phyloP scores from a whole-genome alignment of 352 stramenopile species.

The Phytophthora idaei region DNA sequence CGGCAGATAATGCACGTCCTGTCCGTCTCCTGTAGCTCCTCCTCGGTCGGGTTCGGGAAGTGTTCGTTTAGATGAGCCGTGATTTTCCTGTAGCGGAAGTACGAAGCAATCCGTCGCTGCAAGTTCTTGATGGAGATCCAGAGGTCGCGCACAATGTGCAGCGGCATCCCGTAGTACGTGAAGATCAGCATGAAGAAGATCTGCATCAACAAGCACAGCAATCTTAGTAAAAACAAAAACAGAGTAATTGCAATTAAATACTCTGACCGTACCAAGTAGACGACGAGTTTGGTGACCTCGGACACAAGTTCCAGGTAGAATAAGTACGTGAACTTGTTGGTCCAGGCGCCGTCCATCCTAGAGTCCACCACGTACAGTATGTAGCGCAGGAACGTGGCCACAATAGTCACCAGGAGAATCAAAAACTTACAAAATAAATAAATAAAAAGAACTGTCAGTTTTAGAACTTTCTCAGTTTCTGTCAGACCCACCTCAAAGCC shows the following conservation, averaged over 20 bases:
- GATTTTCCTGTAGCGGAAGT: conserved; percentile 94
- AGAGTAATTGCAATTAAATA: neutral
- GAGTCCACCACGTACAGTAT: conserved; percentile 95
- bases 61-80: conserved; percentile 96
- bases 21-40: conserved; percentile 94
- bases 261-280: conserved; percentile 88
- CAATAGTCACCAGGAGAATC: conserved; percentile 94
- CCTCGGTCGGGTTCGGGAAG: conserved; percentile 94
- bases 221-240: too few species aligned
- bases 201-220: conserved; percentile 25
- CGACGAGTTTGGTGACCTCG: conserved; percentile 95
- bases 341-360: conserved; percentile 87
- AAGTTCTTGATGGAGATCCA: conserved; percentile 93
- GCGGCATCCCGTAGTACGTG: conserved; percentile 96
- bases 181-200: conserved; percentile 98
- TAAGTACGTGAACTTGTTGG: conserved; percentile 90
- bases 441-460: conserved; percentile 7
- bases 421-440: conserved; percentile 65
- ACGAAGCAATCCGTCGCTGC: conserved; percentile 81
- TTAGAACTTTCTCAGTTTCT: neutral
- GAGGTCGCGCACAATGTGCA: conserved; percentile 97
- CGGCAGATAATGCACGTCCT: conserved; percentile 97
- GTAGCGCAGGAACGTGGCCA: conserved; percentile 90
- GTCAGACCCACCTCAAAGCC: conserved; percentile 89
- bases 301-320: conserved; percentile 97